These are phyloP conservation scores for Annulohypoxylon bovei DNA, from an alignment of 495 filamentous ascomycete genomes.

Conservation along the genomic window DNA sequence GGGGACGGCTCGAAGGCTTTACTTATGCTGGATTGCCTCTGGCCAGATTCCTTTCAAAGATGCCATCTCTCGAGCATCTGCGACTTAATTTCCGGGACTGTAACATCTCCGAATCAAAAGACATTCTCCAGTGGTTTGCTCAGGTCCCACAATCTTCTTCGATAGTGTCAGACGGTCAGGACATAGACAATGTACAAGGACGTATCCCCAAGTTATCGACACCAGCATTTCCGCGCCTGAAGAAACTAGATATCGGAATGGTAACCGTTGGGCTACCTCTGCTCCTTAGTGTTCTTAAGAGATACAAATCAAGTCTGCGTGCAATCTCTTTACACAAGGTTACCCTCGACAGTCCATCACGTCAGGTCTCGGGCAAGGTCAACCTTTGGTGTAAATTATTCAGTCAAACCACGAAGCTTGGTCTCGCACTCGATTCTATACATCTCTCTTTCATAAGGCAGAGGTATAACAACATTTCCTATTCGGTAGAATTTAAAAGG, in stretches of 20 bases:
- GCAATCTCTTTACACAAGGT: conserved; percentile 48
- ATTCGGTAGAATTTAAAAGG: neutral
- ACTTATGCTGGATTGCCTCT: conserved; percentile 21
- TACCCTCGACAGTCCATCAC: conserved; percentile 5
- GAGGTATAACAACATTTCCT: neutral
- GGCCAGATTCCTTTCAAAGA: conserved; percentile 40
- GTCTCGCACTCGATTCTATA: conserved; percentile 20
- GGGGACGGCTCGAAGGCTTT: neutral
- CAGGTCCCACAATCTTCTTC: neutral
- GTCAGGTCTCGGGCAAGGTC: neutral
- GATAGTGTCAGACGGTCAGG: no score
- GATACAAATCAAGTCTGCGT: conserved; percentile 49
- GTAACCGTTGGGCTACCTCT: conserved; percentile 14
- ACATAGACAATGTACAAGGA: neutral
- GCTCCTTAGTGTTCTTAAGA: conserved; percentile 47
- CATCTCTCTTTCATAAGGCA: conserved; percentile 26
- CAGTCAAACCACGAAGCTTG: conserved; percentile 25
- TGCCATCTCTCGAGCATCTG: conserved; percentile 44
- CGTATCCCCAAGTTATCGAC: conserved; percentile 20
- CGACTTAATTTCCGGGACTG: conserved; percentile 45
- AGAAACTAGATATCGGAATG: conserved; percentile 54
- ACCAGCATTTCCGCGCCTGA: conserved; percentile 43
- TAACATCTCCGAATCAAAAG: neutral
- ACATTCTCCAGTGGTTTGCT: conserved; percentile 40
- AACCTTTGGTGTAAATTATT: conserved; percentile 45